These are phyloP conservation scores for Hypoxylon lienhwacheense DNA, from an alignment of 495 filamentous ascomycete genomes.

Conservation along the genomic window DNA sequence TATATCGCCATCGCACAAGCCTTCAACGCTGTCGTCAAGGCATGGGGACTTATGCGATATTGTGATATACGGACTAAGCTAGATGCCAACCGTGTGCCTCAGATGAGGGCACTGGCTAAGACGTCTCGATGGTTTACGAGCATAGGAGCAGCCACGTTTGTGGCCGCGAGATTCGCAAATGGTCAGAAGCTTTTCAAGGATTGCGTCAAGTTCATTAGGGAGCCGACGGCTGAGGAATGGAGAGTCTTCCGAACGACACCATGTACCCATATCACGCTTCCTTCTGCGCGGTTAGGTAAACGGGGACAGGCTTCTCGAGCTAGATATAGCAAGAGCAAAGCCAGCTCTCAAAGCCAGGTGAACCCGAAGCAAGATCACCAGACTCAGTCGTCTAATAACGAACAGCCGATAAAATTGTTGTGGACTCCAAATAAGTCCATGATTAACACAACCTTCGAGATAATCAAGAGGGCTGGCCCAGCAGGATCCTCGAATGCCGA, in stretches of 20 bases:
- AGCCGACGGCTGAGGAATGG: constrained; percentile 68
- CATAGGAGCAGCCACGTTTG: constrained; percentile 68
- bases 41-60: constrained; percentile 52
- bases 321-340: constrained; percentile 37
- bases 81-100: constrained; percentile 59
- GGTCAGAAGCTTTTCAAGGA: constrained; percentile 53
- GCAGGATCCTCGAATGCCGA: constrained; percentile 49
- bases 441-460: constrained; percentile 47
- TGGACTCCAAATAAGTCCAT: constrained; percentile 52
- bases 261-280: constrained; percentile 33
- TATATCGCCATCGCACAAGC: constrained; percentile 51
- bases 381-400: background rate
- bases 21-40: constrained; percentile 51
- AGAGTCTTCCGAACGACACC: constrained; percentile 51
- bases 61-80: constrained; percentile 66
- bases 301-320: constrained; percentile 39
- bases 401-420: constrained; percentile 8
- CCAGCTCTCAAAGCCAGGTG: constrained; percentile 23
- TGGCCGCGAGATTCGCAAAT: constrained; percentile 58
- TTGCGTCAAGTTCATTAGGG: constrained; percentile 74
- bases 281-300: constrained; percentile 37
- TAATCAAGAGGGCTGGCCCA: constrained; percentile 45
- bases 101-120: constrained; percentile 69
- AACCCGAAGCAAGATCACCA: constrained; percentile 10
- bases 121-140: constrained; percentile 68